Base-by-base conservation (phyloP, 1,139 yeast genomes). In the Hyphopichia buzzinii region DNA sequence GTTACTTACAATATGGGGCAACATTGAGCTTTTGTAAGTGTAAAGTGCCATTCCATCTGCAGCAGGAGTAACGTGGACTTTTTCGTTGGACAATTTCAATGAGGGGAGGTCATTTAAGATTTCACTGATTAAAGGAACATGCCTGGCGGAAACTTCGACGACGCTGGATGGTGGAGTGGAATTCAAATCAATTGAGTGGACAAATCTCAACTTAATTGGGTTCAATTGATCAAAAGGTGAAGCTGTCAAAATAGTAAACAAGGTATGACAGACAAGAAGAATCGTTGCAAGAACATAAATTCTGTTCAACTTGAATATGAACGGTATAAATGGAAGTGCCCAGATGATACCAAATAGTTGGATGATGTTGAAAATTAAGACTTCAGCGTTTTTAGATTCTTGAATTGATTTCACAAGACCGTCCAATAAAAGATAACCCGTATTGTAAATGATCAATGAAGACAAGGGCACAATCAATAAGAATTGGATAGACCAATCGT, bases 401-500 rank as follows among this genome's bases (percentile, higher is more conserved):
- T 84, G 88, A 19, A 80, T 71, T 0, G 90, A 75, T 55, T 86
- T 87, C 47, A 75, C 74, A 23, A 84, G 42, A 0, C 87, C 92
- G 41, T 79, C 81, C 30, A 86, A 54, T 1, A 79, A 52, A 40
- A 84, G 64, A 41, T 66, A 70, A 1, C 82, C 77, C 30, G 72
- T 66, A 33, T 73, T 63, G 46, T 73, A 77, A 14, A 79, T 50
- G 21, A 82, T 44, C 31, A 75, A 70, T 1, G 79, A 64, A 0
- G 81, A 67, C n/a, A 84, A 35, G 4, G 96, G 95, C 6, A 82
- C 86, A 24, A 82, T 57, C 3, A 82, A 44, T 23, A 84, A 48
- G 48, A 77, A 86, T 57, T 88, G 96, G 17, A 86, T 48, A 7
- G 82, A 72, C 96, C 96, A 88, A 50, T 85, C 95, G 54, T 84